Conservation (phyloP, 2,329 filamentous ascomycete genomes). For the Trichoderma sp. region DNA sequence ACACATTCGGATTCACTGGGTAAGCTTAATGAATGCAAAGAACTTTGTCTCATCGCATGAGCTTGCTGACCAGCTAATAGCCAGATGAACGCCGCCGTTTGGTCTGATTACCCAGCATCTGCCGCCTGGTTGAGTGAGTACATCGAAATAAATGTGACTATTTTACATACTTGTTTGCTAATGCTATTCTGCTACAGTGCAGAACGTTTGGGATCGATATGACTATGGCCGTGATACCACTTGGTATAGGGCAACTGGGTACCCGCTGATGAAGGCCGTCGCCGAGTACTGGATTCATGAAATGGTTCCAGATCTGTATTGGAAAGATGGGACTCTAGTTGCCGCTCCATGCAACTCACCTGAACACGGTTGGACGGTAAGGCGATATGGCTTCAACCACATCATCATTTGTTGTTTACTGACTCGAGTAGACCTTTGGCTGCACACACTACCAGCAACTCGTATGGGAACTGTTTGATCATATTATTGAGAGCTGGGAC, state of each 20-base stretch:
- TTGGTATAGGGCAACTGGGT: conserved; percentile 54
- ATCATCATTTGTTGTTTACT: neutral
- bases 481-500: conserved; percentile 39
- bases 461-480: conserved; percentile 49
- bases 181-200: conserved; percentile 48
- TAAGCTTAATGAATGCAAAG: neutral
- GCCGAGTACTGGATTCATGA: conserved; percentile 61
- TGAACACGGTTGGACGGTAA: conserved; percentile 55
- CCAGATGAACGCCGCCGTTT: conserved; percentile 22
- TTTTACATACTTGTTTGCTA: neutral
- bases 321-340: conserved; percentile 56
- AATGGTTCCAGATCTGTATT: conserved; percentile 54
- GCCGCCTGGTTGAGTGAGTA: conserved; percentile 27
- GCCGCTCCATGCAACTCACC: conserved; percentile 63
- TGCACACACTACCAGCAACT: conserved; percentile 60
- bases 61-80: conserved; percentile 26
- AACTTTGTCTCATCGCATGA: conserved; percentile 34
- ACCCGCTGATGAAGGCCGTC: conserved; percentile 57
- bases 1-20: conserved; percentile 61
- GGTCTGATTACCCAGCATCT: conserved; percentile 25
- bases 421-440: conserved; percentile 47
- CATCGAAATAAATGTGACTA: neutral
- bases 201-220: conserved; percentile 62
- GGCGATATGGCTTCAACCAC: neutral
- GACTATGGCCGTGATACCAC: conserved; percentile 53